Evolutionary conservation across 768 basidiomycete genomes (phyloP), one percentile per base, ranked within the genome.

Genomic region (Pleurotus cornucopiae): DNA sequence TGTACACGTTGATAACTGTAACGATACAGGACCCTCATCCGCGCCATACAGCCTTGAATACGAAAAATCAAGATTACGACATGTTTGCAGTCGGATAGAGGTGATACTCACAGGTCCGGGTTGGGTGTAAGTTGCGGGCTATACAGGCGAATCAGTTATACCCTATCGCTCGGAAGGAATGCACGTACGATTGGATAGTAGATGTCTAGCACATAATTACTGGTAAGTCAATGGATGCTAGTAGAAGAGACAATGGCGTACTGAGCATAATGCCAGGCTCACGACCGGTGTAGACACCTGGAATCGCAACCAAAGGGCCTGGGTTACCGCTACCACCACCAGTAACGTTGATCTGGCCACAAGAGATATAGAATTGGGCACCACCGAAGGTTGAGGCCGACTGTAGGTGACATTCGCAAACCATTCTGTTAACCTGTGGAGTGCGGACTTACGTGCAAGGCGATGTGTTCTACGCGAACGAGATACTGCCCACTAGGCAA

Each of bases 401-500:
- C 51, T 53, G 38, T 39, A 2, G n/a, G 6, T 9, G 39, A 23
- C 20, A 5, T 9, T 53, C 2, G 18, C 34, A 40, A 14, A 4
- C 37, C 6, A 18, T 41, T 6, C n/a, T 9, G 13, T 3, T 3
- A 9, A 40, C 41, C 16, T 12, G 9, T 20, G 39, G 2, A 9
- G 34, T 14, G n/a, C 1, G 39, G 39, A 43, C 39, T 39, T 5
- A 60, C 48, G 60, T 79, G 77, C 30, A 79, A 65, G 26, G 77
- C 77, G 45, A 77, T 77, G 21, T 71, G 66, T 53, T 78, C 77
- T 53, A 74, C 69, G 49, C 75, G 73, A 51, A 77, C 69, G 41
- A 73, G 68, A 59, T 72, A 76, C 61, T 74, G 71, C 25, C 77
- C 77, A 11, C 59, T 67, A 11, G 77, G 76, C 11, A 76, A 65